These are phyloP conservation scores for Oryza punctata DNA, from an alignment of 176 grass and related monocot species.

Conservation along the genomic window DNA sequence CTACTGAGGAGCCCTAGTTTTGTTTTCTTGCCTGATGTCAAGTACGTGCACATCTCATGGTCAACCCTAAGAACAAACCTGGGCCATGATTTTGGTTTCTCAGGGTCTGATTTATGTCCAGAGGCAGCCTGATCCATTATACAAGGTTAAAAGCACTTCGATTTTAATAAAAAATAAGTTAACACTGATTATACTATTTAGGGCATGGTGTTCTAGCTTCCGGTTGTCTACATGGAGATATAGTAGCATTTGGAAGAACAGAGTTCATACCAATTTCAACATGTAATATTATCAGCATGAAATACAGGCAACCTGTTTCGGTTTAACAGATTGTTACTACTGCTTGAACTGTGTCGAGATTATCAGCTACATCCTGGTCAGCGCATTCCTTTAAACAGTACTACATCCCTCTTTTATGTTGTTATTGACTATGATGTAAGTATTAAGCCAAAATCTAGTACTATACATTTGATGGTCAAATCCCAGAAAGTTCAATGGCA, in stretches of 20 bases:
- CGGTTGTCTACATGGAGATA: not conserved
- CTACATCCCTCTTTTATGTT: too few species aligned
- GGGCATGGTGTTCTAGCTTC: not conserved
- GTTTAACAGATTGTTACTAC: not conserved
- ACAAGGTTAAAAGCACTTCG: constrained; percentile 40
- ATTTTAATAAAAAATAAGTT: not conserved
- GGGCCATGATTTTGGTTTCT: constrained; percentile 81
- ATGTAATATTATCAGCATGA: constrained; percentile 11
- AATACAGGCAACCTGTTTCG: not conserved
- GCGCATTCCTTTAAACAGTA: constrained; percentile 21
- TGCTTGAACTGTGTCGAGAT: constrained; percentile 18
- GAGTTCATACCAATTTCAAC: not conserved
- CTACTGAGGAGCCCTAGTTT: constrained; percentile 83
- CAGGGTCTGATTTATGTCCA: constrained; percentile 50
- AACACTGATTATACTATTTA: constrained; percentile 9
- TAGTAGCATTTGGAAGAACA: constrained; percentile 1
- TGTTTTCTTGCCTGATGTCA: constrained; percentile 78
- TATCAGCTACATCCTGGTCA: constrained; percentile 1
- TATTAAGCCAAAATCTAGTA: not conserved
- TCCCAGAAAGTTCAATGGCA: not conserved
- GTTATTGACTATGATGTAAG: not conserved
- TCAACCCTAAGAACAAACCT: constrained; percentile 76
- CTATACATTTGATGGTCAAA: not conserved
- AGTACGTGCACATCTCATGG: constrained; percentile 76
- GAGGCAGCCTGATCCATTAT: constrained; percentile 63